Conservation (phyloP, 768 basidiomycete genomes). For the Phaffia australis region DNA sequence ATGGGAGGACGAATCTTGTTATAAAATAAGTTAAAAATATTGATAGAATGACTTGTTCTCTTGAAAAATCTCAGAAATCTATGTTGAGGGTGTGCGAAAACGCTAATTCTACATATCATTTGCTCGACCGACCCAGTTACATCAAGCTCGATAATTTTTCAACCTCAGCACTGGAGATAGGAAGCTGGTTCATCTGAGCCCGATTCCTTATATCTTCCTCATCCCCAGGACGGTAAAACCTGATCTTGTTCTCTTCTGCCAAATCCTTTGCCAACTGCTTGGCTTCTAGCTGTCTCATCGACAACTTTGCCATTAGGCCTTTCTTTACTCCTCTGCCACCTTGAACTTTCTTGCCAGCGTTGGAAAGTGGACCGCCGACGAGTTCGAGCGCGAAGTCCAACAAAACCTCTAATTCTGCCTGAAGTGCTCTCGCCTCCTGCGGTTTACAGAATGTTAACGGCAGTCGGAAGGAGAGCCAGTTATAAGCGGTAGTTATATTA, state of each 20-base stretch:
- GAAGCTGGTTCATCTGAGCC: too few species aligned
- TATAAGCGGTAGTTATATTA: conserved; percentile 61
- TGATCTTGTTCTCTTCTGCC: conserved; percentile 6
- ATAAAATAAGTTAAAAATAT: too few species aligned
- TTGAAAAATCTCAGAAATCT: too few species aligned
- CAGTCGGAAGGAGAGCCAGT: conserved; percentile 71
- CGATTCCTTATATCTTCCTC: conserved; percentile 9
- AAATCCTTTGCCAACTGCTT: background rate
- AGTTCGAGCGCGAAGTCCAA: conserved; percentile 17
- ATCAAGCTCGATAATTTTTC: too few species aligned
- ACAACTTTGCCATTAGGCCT: background rate
- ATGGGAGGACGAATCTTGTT: too few species aligned
- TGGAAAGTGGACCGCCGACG: conserved; percentile 5
- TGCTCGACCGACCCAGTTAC: too few species aligned
- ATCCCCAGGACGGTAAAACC: conserved; percentile 9
- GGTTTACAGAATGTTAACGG: conserved; percentile 57
- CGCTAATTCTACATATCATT: too few species aligned
- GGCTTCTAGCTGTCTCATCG: conserved; percentile 4
- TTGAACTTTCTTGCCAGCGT: background rate
- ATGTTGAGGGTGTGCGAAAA: too few species aligned
- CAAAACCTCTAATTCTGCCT: conserved; percentile 32
- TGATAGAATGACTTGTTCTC: too few species aligned
- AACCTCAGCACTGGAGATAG: too few species aligned
- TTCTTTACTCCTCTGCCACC: background rate
- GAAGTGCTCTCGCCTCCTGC: conserved; percentile 46